phyloP scores from a whole-genome alignment of 768 basidiomycete species.

The Sarcomyxa edulis region DNA sequence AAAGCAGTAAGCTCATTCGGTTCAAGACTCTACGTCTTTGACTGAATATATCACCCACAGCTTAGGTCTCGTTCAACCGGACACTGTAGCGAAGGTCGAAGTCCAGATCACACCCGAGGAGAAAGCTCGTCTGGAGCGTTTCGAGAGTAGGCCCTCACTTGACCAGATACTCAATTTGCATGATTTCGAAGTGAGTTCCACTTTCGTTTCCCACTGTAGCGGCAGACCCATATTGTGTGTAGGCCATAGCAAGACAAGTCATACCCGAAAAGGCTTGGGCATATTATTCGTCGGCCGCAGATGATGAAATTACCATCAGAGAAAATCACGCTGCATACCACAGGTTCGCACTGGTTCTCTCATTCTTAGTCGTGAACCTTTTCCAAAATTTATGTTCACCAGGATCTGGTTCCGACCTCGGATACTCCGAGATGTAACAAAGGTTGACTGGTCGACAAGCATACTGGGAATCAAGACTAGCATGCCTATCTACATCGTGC shows the following conservation, averaged over 20 bases:
- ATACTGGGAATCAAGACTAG: slow-evolving; percentile 72
- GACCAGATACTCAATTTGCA: slow-evolving; percentile 84
- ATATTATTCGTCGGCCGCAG: slow-evolving; percentile 94
- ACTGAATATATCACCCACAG: slow-evolving; percentile 23
- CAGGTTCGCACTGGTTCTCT: slow-evolving; percentile 38
- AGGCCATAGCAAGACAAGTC: slow-evolving; percentile 80
- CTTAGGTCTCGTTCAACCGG: slow-evolving; percentile 67
- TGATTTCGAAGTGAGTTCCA: slow-evolving; percentile 75
- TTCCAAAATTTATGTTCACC: background rate
- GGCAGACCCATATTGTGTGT: slow-evolving; percentile 1
- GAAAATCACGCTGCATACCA: slow-evolving; percentile 94
- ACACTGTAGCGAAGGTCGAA: slow-evolving; percentile 58
- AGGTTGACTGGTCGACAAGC: slow-evolving; percentile 80
- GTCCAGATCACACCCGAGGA: slow-evolving; percentile 67
- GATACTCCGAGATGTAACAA: slow-evolving; percentile 76
- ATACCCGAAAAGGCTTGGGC: slow-evolving; percentile 92
- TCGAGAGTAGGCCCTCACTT: slow-evolving; percentile 63
- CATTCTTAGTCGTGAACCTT: background rate
- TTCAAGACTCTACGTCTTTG: too few relatives aligned
- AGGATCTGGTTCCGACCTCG: slow-evolving; percentile 91
- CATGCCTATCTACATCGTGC: slow-evolving; percentile 76
- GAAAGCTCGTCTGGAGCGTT: slow-evolving; percentile 57
- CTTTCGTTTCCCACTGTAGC: slow-evolving; percentile 2
- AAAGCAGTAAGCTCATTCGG: slow-evolving; percentile 66
- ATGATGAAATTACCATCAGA: slow-evolving; percentile 87